These are phyloP conservation scores for Trichosporon faecale DNA, from an alignment of 1,284 basidiomycete genomes.

Conservation along the genomic window DNA sequence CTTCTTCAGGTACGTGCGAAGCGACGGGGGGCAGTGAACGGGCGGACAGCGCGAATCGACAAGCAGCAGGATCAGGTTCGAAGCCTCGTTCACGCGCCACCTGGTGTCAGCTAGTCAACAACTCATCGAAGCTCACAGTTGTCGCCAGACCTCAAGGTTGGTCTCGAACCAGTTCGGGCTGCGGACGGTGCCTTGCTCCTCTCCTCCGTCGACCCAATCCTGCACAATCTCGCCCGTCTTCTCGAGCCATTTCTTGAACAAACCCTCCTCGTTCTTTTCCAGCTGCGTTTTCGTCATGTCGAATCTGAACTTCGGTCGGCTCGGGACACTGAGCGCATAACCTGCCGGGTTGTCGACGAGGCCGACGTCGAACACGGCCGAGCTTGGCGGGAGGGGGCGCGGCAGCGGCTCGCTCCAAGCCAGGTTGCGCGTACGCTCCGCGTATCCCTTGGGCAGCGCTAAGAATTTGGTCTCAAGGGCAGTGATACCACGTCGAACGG, in stretches of 20 bases:
- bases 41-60: conserved; percentile 81
- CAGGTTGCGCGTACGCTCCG: conserved; percentile 62
- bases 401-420: conserved; percentile 59
- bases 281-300: conserved; percentile 80
- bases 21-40: conserved; percentile 58
- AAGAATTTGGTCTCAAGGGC: conserved; percentile 63
- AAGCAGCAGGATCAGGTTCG: conserved; percentile 76
- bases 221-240: conserved; percentile 61
- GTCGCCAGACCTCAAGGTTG: conserved; percentile 87
- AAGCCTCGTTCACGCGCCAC: conserved; percentile 83
- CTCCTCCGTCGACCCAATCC: conserved; percentile 55
- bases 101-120: conserved; percentile 50
- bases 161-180: conserved; percentile 71
- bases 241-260: conserved; percentile 70
- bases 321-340: conserved; percentile 58
- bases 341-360: conserved; percentile 27
- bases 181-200: conserved; percentile 29
- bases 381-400: conserved; percentile 60
- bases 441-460: conserved; percentile 60
- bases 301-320: conserved; percentile 75
- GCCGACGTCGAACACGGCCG: conserved; percentile 54
- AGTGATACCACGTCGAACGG: conserved; percentile 15
- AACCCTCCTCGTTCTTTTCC: conserved; percentile 76
- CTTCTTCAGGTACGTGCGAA: conserved; percentile 54
- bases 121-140: conserved; percentile 56